Percentiles rank a stretch among this genome's conserved stretches.
Evolutionary conservation across 805 yeast species (phyloP).

Genomic region (Kodamaea fukazawae): DNA sequence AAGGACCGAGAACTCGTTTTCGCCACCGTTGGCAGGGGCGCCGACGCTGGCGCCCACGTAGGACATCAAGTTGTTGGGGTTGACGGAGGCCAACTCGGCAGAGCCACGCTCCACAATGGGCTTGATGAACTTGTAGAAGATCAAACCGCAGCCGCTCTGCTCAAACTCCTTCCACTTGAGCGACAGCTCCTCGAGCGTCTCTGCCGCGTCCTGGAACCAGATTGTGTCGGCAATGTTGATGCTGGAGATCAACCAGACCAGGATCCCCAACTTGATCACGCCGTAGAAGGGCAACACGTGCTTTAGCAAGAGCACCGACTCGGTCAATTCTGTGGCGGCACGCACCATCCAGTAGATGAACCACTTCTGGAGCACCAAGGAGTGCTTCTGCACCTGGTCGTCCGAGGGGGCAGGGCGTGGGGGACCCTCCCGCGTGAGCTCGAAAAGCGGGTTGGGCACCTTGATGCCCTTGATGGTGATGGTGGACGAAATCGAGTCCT

Average conservation of each 20-base stretch:
- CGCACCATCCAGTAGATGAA: slow-evolving; percentile 63
- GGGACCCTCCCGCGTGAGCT: not conserved
- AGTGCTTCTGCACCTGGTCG: slow-evolving; percentile 6
- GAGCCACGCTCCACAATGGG: slow-evolving; percentile 26
- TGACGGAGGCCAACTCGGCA: slow-evolving; percentile 1
- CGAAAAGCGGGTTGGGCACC: slow-evolving; percentile 29
- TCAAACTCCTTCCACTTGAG: slow-evolving; percentile 26
- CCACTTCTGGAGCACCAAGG: slow-evolving; percentile 35
- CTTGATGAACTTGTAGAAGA: slow-evolving; percentile 25
- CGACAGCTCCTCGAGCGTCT: slow-evolving; percentile 5
- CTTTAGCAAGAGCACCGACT: slow-evolving; percentile 43
- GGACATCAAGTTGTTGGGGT: slow-evolving; percentile 3
- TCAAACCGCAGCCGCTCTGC: slow-evolving; percentile 31
- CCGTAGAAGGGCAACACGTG: slow-evolving; percentile 55
- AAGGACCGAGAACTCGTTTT: slow-evolving; percentile 4
- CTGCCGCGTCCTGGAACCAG: slow-evolving; percentile 1
- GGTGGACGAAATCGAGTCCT: slow-evolving; percentile 27
- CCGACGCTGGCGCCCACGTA: slow-evolving; percentile 5
- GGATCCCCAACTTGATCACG: slow-evolving; percentile 44
- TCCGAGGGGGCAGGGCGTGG: slow-evolving; percentile 7
- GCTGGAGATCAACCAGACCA: slow-evolving; percentile 61
- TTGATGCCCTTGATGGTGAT: slow-evolving; percentile 38
- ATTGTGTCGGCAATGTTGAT: slow-evolving; percentile 19
- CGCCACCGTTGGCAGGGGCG: not conserved
- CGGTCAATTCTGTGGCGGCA: slow-evolving; percentile 41